These are phyloP conservation scores for Claviceps sp. DNA, from an alignment of 2,329 filamentous ascomycete species.

Conservation along the genomic window DNA sequence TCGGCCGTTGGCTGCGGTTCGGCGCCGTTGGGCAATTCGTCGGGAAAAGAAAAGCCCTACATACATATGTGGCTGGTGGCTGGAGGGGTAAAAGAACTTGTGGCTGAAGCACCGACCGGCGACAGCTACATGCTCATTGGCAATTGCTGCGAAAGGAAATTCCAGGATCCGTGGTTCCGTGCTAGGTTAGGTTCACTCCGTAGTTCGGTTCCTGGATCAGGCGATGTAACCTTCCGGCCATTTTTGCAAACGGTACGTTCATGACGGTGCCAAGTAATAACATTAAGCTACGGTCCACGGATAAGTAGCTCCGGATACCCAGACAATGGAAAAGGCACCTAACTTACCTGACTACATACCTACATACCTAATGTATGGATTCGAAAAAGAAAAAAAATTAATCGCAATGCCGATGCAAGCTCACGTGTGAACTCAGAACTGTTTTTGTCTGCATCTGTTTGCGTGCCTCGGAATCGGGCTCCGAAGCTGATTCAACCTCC, in stretches of 20 bases:
- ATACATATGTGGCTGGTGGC: background rate
- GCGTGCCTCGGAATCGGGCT: background rate
- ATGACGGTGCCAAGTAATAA: background rate
- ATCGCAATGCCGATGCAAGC: background rate
- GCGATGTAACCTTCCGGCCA: background rate
- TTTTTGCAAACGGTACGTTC: background rate
- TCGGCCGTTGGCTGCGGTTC: background rate
- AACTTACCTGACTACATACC: too few species aligned
- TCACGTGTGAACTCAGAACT: background rate
- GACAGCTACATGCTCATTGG: too few species aligned
- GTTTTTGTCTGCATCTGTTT: background rate
- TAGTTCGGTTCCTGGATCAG: background rate
- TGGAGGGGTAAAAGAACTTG: background rate
- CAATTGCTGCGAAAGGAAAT: background rate
- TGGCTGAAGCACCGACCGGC: background rate
- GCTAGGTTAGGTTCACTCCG: background rate
- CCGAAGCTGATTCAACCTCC: background rate
- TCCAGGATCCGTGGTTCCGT: background rate
- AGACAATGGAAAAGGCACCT: too few species aligned
- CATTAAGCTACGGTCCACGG: background rate
- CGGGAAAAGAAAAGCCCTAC: background rate
- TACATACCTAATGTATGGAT: too few species aligned
- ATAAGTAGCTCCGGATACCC: background rate
- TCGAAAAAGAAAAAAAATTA: too few species aligned
- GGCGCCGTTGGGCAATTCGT: conserved; percentile 1